Base-by-base conservation (phyloP, 768 basidiomycete genomes). In the Peribolospora baueri region DNA sequence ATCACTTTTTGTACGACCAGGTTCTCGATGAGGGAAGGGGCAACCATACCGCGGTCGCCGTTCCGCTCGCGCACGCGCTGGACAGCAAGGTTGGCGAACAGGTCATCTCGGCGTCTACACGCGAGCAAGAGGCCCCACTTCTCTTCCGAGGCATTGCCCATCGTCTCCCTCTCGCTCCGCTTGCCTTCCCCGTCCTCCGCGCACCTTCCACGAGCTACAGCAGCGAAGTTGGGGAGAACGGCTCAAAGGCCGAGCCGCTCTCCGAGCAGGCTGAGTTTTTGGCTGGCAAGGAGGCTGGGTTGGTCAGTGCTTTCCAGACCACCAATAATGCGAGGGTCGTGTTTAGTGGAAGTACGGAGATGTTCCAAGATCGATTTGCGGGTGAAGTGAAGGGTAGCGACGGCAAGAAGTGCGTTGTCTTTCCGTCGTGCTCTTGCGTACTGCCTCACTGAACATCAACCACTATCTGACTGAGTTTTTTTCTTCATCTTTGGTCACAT, bases 301-400 rank as follows among this genome's bases (percentile, higher is more conserved):
- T 93, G 38, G 85, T 88, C 38, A 81, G 81, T 5, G 90, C 85
- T 5, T 84, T 97, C 74, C 93, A 98, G 67, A 77, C 86, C 3
- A 68, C 72, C 25, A 76, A 76, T 56, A 84, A 81, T 59, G 80
- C 80, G 0, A 75, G 91, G 9, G 75, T 81, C 40, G 76, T 79
- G 4, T 91, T 84, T 70, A 73, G 80, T 5, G 91, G 91, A 5
- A 80, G 85, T 37, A 73, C 79, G 6, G 80, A 82, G 5, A 59
- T 88, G 53, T 80, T 97, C 67, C 78, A 75, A 38, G 81, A 98
- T 63, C 76, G 76, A 56, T 80, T 76, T 56, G 77, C 77, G 4
- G 72, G 72, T 49, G 83, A 80, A 63, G 71, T 75, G 25, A 25
- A 25, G 25, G 43, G 69, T 84, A 36, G 67, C 72, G 25, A 72